These are phyloP conservation scores for Penicillium waksmanii DNA, from an alignment of 495 filamentous ascomycete genomes.

Conservation along the genomic window DNA sequence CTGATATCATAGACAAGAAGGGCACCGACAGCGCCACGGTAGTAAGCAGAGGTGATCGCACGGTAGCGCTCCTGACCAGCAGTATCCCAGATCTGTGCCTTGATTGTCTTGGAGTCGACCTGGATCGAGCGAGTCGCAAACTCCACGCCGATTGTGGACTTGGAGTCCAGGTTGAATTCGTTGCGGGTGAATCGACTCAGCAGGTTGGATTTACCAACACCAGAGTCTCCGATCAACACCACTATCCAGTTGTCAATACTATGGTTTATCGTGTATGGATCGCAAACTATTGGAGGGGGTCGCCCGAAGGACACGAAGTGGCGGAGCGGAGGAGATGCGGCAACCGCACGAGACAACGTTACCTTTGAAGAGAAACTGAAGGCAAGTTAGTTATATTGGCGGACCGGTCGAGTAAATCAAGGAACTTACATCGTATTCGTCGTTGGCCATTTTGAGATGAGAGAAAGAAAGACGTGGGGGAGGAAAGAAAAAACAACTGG, in stretches of 20 bases:
- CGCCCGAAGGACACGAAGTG: background rate
- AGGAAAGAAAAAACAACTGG: slow-evolving; percentile 19
- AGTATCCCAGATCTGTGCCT: slow-evolving; percentile 99
- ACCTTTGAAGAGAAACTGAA: slow-evolving; percentile 99
- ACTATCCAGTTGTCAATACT: slow-evolving; percentile 58
- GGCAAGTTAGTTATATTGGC: slow-evolving; percentile 18
- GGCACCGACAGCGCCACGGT: slow-evolving; percentile 94
- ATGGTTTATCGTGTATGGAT: background rate
- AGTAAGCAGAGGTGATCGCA: slow-evolving; percentile 98
- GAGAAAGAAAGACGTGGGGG: slow-evolving; percentile 20
- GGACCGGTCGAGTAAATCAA: background rate
- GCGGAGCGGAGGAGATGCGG: slow-evolving; percentile 16
- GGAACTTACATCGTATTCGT: slow-evolving; percentile 97
- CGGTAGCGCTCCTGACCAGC: slow-evolving; percentile 98
- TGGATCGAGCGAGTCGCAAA: slow-evolving; percentile 99
- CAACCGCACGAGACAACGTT: slow-evolving; percentile 38
- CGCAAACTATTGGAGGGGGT: background rate
- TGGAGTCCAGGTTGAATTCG: slow-evolving; percentile 99
- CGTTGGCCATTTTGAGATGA: slow-evolving; percentile 82
- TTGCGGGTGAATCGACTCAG: slow-evolving; percentile 99
- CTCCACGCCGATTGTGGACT: slow-evolving; percentile 99
- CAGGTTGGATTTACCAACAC: slow-evolving; percentile 99
- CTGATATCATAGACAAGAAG: slow-evolving; percentile 99
- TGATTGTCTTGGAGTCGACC: slow-evolving; percentile 99
- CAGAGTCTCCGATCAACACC: slow-evolving; percentile 97